A percentile compares a stretch with the other conserved stretches of the same genome.
Conservation (phyloP, 106 monocot species). For the Platanthera zijinensis region DNA sequence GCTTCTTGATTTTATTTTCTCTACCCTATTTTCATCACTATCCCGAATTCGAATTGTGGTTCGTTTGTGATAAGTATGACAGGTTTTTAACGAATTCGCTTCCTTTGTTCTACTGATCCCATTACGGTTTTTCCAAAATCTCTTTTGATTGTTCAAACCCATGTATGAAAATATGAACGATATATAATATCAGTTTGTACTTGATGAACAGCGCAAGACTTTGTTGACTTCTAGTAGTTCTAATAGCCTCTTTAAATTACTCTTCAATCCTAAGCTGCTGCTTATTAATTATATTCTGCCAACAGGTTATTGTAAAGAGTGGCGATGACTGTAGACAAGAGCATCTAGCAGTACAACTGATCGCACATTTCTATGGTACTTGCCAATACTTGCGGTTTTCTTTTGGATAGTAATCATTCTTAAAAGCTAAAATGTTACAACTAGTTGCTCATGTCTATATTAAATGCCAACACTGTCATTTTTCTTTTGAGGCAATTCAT, state of each 20-base stretch:
- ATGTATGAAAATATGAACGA: not conserved
- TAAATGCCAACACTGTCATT: slow-evolving; percentile 8
- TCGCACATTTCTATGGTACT: slow-evolving; percentile 99
- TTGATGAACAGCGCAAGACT: not conserved
- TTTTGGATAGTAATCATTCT: not conserved
- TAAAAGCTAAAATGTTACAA: slow-evolving; percentile 26
- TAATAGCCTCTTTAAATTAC: not conserved
- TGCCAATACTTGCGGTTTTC: slow-evolving; percentile 2
- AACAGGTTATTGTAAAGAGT: slow-evolving; percentile 97
- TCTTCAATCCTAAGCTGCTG: not conserved
- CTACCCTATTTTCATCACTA: not conserved
- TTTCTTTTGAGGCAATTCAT: not conserved
- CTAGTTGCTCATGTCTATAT: slow-evolving; percentile 97
- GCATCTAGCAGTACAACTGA: slow-evolving; percentile 92
- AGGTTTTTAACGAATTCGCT: not conserved
- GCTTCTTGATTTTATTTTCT: not conserved
- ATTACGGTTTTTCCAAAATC: not conserved
- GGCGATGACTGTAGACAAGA: slow-evolving; percentile 99
- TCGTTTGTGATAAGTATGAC: not conserved
- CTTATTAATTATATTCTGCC: not conserved
- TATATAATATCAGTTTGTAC: not conserved
- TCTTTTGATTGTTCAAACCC: not conserved
- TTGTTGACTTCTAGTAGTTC: not conserved
- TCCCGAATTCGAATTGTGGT: not conserved
- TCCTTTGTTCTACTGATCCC: not conserved